Evolutionary conservation across 352 stramenopile genomes (phyloP).

Genomic region (Peronospora belbahrii): DNA sequence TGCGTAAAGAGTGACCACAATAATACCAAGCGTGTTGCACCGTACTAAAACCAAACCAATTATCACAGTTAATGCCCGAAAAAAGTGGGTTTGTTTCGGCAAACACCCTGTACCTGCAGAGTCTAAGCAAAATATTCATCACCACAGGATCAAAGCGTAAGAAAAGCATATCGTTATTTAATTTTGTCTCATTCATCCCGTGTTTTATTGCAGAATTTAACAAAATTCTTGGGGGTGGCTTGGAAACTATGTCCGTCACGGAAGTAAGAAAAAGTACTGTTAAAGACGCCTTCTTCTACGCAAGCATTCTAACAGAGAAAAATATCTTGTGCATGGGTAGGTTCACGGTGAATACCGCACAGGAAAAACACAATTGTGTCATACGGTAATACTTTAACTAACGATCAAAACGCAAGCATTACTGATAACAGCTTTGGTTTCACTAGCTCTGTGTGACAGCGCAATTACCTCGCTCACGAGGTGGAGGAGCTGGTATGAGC

Average conservation of each 20-base stretch:
- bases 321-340: constrained; percentile 27
- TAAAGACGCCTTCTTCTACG: too few relatives aligned
- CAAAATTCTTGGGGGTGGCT: constrained; percentile 72
- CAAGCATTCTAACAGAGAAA: not conserved
- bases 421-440: not conserved
- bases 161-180: too few relatives aligned
- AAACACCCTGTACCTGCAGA: constrained; percentile 57
- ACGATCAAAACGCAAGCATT: not conserved
- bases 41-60: not conserved
- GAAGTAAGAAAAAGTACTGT: constrained; percentile 38
- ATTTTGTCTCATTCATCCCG: too few relatives aligned
- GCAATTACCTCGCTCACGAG: constrained; percentile 81
- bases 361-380: constrained; percentile 91
- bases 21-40: not conserved
- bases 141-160: constrained; percentile 69
- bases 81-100: constrained; percentile 71
- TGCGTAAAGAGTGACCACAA: not conserved
- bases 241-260: constrained; percentile 89
- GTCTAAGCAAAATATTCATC: constrained; percentile 68
- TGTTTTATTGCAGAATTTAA: constrained; percentile 56
- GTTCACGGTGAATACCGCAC: constrained; percentile 90
- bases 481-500: constrained; percentile 62
- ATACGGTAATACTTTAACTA: constrained; percentile 54
- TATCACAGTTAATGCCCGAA: constrained; percentile 52
- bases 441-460: constrained; percentile 59